A percentile compares a stretch with the other conserved stretches of the same genome.
phyloP scores from a whole-genome alignment of 257 asterid genomes.

The Striga asiatica region DNA sequence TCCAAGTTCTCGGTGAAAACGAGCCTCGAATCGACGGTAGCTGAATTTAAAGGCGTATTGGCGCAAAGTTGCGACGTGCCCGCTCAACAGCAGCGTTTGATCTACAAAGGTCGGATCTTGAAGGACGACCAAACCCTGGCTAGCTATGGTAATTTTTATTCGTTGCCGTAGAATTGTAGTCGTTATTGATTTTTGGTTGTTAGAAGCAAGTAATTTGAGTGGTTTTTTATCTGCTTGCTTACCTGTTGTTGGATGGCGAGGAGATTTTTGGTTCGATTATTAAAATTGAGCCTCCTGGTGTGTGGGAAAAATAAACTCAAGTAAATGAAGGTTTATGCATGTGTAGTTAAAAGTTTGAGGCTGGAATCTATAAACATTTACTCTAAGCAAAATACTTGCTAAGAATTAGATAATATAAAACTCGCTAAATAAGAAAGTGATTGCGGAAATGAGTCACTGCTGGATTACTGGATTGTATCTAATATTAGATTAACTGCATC shows the following conservation, averaged over 20 bases:
- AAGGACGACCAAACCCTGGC: slow-evolving; percentile 66
- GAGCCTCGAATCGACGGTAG: slow-evolving; percentile 42
- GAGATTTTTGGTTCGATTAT: slow-evolving; percentile 5
- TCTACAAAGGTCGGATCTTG: slow-evolving; percentile 62
- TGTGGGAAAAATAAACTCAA: neutral
- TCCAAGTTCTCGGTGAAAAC: slow-evolving; percentile 46
- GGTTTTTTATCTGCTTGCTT: slow-evolving; percentile 8
- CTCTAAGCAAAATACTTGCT: neutral
- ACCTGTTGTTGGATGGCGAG: neutral
- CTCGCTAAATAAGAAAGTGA: neutral
- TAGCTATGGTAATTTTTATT: slow-evolving; percentile 36
- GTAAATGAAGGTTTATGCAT: neutral
- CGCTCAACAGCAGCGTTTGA: slow-evolving; percentile 57
- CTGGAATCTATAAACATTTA: neutral
- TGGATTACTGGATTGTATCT: neutral
- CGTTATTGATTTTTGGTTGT: neutral
- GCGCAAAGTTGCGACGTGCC: slow-evolving; percentile 61
- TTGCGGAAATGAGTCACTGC: neutral
- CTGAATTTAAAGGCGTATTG: slow-evolving; percentile 39
- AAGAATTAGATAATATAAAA: neutral
- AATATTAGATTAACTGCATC: neutral
- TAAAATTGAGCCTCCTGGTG: neutral
- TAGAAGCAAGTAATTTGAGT: neutral
- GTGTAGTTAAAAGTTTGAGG: neutral
- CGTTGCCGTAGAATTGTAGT: neutral